Conservation (phyloP, 2,329 filamentous ascomycete genomes). For the Aspergillus pseudoterreus region DNA sequence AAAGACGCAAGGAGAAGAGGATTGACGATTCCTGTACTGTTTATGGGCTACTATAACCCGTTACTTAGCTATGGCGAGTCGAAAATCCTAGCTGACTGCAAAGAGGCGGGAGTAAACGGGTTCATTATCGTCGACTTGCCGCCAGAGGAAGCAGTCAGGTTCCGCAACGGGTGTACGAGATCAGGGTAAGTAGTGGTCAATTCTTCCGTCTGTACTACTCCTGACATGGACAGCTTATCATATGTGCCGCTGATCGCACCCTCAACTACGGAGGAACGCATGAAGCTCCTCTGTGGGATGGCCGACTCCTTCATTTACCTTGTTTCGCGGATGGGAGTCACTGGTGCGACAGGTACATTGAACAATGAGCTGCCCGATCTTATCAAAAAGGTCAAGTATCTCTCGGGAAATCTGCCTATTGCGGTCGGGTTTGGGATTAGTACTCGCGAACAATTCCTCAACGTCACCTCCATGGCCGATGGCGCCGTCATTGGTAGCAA, state of each 20-base stretch:
- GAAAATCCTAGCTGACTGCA: conserved; percentile 73
- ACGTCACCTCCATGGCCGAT: conserved; percentile 74
- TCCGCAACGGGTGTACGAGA: conserved; percentile 76
- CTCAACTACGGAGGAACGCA: conserved; percentile 79
- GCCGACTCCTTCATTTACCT: conserved; percentile 98
- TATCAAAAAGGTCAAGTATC: conserved; percentile 76
- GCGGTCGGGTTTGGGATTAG: conserved; percentile 93
- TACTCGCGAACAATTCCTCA: conserved; percentile 84
- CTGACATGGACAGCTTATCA: conserved; percentile 58
- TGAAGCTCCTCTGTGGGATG: conserved; percentile 88
- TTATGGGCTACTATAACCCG: conserved; percentile 99
- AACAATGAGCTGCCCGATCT: conserved; percentile 74
- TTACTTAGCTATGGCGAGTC: conserved; percentile 89
- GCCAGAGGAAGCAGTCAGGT: conserved; percentile 89
- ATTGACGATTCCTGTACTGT: conserved; percentile 73
- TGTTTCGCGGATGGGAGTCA: conserved; percentile 91
- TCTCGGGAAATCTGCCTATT: conserved; percentile 78
- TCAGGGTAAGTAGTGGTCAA: conserved; percentile 56
- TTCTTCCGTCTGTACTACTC: not conserved
- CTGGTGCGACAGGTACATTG: conserved; percentile 77
- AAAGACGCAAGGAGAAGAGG: conserved; percentile 70
- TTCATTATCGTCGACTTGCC: conserved; percentile 97
- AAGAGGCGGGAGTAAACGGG: conserved; percentile 80
- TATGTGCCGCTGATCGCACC: conserved; percentile 93
- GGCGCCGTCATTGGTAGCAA: conserved; percentile 94